Evolutionary conservation across 176 grass and related monocot genomes (phyloP).

Genomic region (Alloteropsis semialata): DNA sequence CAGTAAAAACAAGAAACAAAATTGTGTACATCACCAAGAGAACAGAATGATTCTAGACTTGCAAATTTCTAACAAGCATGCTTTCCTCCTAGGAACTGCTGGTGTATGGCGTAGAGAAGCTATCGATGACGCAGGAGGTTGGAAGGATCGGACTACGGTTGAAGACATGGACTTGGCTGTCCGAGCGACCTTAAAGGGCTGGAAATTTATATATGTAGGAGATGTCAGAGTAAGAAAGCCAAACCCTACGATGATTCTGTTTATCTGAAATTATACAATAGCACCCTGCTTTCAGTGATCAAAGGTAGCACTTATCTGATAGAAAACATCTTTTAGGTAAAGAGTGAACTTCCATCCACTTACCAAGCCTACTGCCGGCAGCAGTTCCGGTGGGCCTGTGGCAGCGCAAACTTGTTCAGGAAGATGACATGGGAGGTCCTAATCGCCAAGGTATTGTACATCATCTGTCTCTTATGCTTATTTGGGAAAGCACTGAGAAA

Average conservation of each 20-base stretch:
- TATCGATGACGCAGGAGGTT: slow-evolving; percentile 18
- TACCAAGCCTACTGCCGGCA: slow-evolving; percentile 71
- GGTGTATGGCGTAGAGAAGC: background rate
- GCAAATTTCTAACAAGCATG: background rate
- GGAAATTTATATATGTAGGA: slow-evolving; percentile 15
- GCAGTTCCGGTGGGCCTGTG: slow-evolving; percentile 73
- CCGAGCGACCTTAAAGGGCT: slow-evolving; percentile 12
- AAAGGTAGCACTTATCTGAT: background rate
- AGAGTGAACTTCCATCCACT: slow-evolving; percentile 81
- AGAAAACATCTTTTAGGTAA: slow-evolving; percentile 43
- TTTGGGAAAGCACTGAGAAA: background rate
- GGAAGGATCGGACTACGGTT: slow-evolving; percentile 21
- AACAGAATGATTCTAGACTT: background rate
- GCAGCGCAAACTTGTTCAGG: slow-evolving; percentile 74
- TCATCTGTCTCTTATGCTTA: background rate
- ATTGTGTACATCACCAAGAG: background rate
- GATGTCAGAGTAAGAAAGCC: background rate
- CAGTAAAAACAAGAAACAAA: background rate
- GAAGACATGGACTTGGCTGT: slow-evolving; percentile 28
- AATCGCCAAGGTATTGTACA: slow-evolving; percentile 48
- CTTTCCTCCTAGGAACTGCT: background rate
- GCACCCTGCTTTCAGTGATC: background rate
- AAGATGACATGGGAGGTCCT: slow-evolving; percentile 69
- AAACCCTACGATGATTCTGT: background rate
- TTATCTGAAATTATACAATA: background rate